Evolutionary conservation across 345 rosid genomes (phyloP), one percentile per base, ranked within the genome.

Genomic region (Aquilaria yunnanensis): DNA sequence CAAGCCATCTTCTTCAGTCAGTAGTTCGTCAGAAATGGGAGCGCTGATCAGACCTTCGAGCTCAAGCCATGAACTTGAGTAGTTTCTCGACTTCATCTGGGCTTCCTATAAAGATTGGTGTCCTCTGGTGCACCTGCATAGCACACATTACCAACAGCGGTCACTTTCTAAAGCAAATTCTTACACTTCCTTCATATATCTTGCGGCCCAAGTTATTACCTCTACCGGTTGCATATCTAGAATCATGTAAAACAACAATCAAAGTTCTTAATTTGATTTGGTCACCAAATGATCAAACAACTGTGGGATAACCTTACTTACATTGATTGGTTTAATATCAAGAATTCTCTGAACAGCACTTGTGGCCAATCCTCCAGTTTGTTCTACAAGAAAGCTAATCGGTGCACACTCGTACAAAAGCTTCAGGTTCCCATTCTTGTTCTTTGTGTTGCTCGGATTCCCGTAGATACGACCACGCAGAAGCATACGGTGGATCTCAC

Each of bases 91-190:
- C 73, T 73, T 81, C 74, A 57, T 63, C 75, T 32, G 72, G 67
- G 70, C 79, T 81, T 56, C 78, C 77, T 62, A 68, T 66, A 55
- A 64, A 68, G 51, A 75, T 74, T 5, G 85, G 80, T 9, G 78
- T 51, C 3, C 75, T 70, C 60, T 73, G 82, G 66, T 78, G 82
- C 34, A 77, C 66, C 80, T 75, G 75, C 63, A 47, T 49, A 51
- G 3, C 33, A 45, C 50, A 46, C 32, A 70, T 47, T 64, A 41
- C 48, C 41, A 50, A 14, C 37, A 31, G 43, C 0, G 11, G 37
- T 34, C 12, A 31, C 7, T 11, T 10, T 11, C 8, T 54, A 16
- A 0, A 16, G 23, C 0, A 16, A 16, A 16, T 16, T 16, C 23
- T 16, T 16, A 16, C 12, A 31, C 7, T 11, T 10, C 4, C 8